Evolutionary conservation across 2,329 filamentous ascomycete species (phyloP).

Genomic region (Colletotrichum filicis): DNA sequence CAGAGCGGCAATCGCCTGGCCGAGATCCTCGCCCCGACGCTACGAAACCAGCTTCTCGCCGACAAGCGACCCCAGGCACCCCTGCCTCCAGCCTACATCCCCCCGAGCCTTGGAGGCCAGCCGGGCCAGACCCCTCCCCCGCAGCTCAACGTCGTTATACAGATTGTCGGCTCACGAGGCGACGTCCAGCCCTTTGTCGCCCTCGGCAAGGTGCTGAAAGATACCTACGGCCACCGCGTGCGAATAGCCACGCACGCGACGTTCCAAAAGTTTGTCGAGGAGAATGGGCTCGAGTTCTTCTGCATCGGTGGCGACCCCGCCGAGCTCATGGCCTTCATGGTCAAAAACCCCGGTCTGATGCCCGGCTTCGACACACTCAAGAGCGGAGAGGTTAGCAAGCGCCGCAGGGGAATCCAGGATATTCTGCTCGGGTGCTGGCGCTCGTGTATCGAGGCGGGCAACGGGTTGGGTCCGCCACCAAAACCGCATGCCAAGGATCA

Average conservation of each 20-base stretch:
- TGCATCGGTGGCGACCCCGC: slow-evolving; percentile 80
- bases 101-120: slow-evolving; percentile 75
- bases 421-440: slow-evolving; percentile 90
- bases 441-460: slow-evolving; percentile 83
- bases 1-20: slow-evolving; percentile 75
- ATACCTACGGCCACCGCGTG: slow-evolving; percentile 76
- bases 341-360: slow-evolving; percentile 88
- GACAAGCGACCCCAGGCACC: slow-evolving; percentile 52
- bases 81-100: slow-evolving; percentile 76
- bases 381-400: slow-evolving; percentile 80
- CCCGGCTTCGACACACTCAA: slow-evolving; percentile 82
- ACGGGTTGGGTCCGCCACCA: slow-evolving; percentile 66
- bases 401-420: slow-evolving; percentile 79
- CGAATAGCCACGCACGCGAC: slow-evolving; percentile 78
- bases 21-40: slow-evolving; percentile 72
- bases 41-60: slow-evolving; percentile 66
- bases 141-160: slow-evolving; percentile 76
- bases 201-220: slow-evolving; percentile 72
- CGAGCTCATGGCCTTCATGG: slow-evolving; percentile 89
- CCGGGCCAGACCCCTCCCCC: slow-evolving; percentile 68
- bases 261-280: slow-evolving; percentile 75
- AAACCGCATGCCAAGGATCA: slow-evolving; percentile 59
- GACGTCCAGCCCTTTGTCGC: slow-evolving; percentile 83
- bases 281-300: slow-evolving; percentile 80
- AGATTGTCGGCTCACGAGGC: slow-evolving; percentile 79